Base-by-base conservation (phyloP, 2,329 filamentous ascomycete genomes). In the Botrytis tulipae region DNA sequence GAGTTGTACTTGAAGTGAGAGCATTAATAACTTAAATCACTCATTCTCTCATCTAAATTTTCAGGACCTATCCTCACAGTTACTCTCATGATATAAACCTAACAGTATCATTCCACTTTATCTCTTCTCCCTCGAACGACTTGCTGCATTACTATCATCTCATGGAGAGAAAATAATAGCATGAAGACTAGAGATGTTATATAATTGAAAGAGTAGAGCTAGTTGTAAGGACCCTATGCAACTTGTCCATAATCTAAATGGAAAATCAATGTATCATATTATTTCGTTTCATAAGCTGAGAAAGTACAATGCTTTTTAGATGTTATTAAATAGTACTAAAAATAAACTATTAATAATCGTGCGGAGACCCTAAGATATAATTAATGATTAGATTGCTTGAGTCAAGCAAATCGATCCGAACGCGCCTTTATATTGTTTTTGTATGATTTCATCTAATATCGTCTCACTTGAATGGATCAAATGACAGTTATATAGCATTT, bases 1-100 rank as follows among this genome's bases (percentile, higher is more conserved):
- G 0, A n/a, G 3, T 51, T n/a, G 7, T 51, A n/a, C 10, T 51
- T n/a, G 0, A 51, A 16, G 1, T 7, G 0, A 25, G 48, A 5
- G 25, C 12, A n/a, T 3, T 3, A 14, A 3, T 0, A 5, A 54
- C 25, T n/a, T n/a, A n/a, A 54, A 5, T n/a, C 6, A 16, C 25
- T 54, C 25, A 16, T 1, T 12, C 0, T 29, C 5, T 22, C 44
- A 22, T 18, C 25, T 51, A 6, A 0, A 6, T 3, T 3, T n/a
- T n/a, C 48, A 51, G 22, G 10, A 51, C 10, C 6, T 14, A n/a
- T n/a, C 4, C 25, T n/a, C 48, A n/a, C 10, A n/a, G 25, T n/a
- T 14, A 14, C 22, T n/a, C 22, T 25, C 25, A 51, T 6, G 9
- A 6, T n/a, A 14, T 14, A 14, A 4, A 3, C 2, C 5, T 10